phyloP scores from a whole-genome alignment of 225 moss, liverwort and hornwort genomes.

The Rhytidiadelphus loreus region DNA sequence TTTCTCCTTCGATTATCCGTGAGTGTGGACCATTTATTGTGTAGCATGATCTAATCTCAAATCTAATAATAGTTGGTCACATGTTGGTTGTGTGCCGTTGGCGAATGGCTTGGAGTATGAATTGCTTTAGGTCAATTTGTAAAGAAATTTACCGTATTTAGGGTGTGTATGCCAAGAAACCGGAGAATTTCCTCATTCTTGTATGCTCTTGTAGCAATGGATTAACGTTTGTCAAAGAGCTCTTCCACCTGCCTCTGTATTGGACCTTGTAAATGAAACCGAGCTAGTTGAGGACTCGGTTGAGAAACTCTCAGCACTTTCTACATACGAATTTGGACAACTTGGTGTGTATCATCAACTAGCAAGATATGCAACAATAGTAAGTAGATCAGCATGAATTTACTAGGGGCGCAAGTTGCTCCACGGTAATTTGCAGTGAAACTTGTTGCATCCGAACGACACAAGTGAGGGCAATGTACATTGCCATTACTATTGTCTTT shows the following conservation, averaged over 20 bases:
- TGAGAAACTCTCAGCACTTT: neutral
- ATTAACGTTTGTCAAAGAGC: neutral
- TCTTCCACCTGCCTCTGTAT: neutral
- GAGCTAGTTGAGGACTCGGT: neutral
- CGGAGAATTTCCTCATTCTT: neutral
- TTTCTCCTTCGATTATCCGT: too few species aligned
- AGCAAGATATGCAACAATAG: neutral
- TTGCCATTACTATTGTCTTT: neutral
- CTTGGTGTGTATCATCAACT: neutral
- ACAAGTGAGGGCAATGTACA: neutral
- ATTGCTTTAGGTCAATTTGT: neutral
- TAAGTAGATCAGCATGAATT: too few species aligned
- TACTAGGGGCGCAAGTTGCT: too few species aligned
- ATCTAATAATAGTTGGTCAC: neutral
- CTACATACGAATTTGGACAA: too few species aligned
- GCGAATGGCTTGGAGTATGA: neutral
- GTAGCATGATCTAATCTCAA: neutral
- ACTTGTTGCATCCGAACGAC: neutral
- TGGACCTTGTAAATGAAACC: neutral
- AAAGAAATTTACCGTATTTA: neutral
- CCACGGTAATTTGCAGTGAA: too few species aligned
- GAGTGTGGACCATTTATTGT: too few species aligned
- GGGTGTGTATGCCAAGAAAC: neutral
- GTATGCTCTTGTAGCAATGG: neutral
- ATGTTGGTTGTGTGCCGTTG: neutral